phyloP scores from a whole-genome alignment of 1,284 basidiomycete species.

The Tylopilus sp. region DNA sequence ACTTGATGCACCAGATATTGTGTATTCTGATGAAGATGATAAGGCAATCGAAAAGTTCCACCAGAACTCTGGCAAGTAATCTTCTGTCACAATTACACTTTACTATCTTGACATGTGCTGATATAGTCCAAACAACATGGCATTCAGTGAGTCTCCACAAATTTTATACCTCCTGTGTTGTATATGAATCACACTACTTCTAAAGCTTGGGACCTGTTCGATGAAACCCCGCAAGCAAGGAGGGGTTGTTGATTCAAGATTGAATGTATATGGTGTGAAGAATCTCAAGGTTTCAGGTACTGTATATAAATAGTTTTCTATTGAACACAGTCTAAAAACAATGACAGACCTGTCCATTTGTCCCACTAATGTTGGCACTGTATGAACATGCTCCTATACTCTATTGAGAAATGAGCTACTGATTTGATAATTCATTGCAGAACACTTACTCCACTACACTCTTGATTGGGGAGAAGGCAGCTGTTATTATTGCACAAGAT shows the following conservation, averaged over 20 bases:
- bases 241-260: conserved; percentile 41
- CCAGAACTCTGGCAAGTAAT: conserved; percentile 40
- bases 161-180: too few species aligned
- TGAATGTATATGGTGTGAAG: conserved; percentile 43
- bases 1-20: conserved; percentile 55
- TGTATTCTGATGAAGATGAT: conserved; percentile 66
- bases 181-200: neutral
- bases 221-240: conserved; percentile 38
- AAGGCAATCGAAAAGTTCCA: conserved; percentile 54
- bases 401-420: neutral
- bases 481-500: conserved; percentile 38
- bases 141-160: conserved; percentile 55
- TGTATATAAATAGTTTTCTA: neutral
- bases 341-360: conserved; percentile 45
- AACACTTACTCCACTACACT: conserved; percentile 44
- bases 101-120: neutral
- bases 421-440: conserved; percentile 12
- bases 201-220: conserved; percentile 42
- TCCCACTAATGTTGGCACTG: conserved; percentile 43
- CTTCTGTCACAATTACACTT: neutral
- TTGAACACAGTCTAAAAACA: too few species aligned
- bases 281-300: conserved; percentile 42
- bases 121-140: conserved; percentile 55
- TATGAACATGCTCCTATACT: conserved; percentile 6
- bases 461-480: conserved; percentile 43